Evolutionary conservation across 768 basidiomycete species (phyloP).

Genomic region (Phylloporus sp.): DNA sequence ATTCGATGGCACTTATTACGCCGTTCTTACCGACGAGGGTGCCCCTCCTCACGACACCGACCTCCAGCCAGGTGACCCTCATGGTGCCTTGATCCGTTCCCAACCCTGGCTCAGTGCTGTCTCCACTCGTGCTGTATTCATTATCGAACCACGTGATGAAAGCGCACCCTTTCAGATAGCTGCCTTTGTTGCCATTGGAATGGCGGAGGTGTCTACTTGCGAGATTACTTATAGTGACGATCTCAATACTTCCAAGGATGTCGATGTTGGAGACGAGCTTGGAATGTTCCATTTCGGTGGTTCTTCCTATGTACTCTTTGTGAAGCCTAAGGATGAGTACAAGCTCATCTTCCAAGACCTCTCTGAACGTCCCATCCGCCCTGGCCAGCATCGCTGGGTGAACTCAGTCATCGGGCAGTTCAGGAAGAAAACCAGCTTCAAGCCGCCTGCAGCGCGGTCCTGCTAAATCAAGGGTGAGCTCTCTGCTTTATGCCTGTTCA

Average conservation of each 20-base stretch:
- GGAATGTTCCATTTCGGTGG: conserved; percentile 65
- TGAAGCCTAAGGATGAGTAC: conserved; percentile 12
- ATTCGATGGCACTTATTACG: conserved; percentile 19
- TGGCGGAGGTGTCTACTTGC: conserved; percentile 51
- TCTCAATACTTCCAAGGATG: neutral
- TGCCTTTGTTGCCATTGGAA: conserved; percentile 54
- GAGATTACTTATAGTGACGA: neutral
- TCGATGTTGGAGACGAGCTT: conserved; percentile 11
- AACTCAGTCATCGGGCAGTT: conserved; percentile 14
- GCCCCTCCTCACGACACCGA: neutral
- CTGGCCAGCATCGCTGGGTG: conserved; percentile 1
- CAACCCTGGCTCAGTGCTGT: conserved; percentile 42
- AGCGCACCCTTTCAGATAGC: conserved; percentile 44
- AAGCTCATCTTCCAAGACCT: conserved; percentile 15
- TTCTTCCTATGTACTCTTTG: conserved; percentile 44
- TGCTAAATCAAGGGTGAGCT: too few species aligned
- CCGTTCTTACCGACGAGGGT: conserved; percentile 8
- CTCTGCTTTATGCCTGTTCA: too few species aligned
- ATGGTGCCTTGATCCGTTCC: conserved; percentile 22
- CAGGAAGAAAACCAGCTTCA: neutral
- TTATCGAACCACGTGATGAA: conserved; percentile 47
- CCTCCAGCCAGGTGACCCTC: conserved; percentile 8
- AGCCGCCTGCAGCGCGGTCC: too few species aligned
- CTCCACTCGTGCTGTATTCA: conserved; percentile 50
- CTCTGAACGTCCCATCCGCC: neutral